These are phyloP conservation scores for Schizonepeta tenuifolia DNA, from an alignment of 257 asterid genomes.

Conservation along the genomic window DNA sequence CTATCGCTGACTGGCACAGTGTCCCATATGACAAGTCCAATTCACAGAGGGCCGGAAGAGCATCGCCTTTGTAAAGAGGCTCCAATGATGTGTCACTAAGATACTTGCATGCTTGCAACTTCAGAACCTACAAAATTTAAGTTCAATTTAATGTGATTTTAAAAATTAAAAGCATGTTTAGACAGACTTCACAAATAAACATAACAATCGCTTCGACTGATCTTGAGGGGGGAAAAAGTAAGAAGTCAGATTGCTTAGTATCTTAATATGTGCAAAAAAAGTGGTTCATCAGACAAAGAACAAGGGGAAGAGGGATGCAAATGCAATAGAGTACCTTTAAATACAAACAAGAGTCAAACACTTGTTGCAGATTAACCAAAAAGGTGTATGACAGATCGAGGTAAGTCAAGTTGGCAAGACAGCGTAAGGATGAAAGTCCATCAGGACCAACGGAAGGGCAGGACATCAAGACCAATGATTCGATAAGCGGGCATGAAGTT, in stretches of 20 bases:
- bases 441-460: conserved; percentile 86
- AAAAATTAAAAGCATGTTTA: not conserved
- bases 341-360: conserved; percentile 68
- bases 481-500: conserved; percentile 75
- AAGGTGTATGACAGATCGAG: conserved; percentile 94
- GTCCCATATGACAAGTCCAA: conserved; percentile 95
- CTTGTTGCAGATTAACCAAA: conserved; percentile 81
- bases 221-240: not conserved
- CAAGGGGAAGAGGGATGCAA: not conserved
- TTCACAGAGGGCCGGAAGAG: conserved; percentile 85
- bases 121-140: conserved; percentile 64
- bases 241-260: conserved; percentile 3
- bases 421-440: conserved; percentile 71
- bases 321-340: conserved; percentile 62
- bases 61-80: conserved; percentile 85
- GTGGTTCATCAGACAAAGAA: conserved; percentile 1
- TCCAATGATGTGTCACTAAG: conserved; percentile 78
- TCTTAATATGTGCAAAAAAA: not conserved
- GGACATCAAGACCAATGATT: conserved; percentile 88
- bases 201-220: not conserved
- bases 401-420: conserved; percentile 74
- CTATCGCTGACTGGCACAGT: conserved; percentile 86
- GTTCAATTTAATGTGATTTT: conserved; percentile 9
- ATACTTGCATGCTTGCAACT: conserved; percentile 99
- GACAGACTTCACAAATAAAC: not conserved